Evolutionary conservation across 2,329 filamentous ascomycete genomes (phyloP).

Genomic region (Ophiobolus disseminans): DNA sequence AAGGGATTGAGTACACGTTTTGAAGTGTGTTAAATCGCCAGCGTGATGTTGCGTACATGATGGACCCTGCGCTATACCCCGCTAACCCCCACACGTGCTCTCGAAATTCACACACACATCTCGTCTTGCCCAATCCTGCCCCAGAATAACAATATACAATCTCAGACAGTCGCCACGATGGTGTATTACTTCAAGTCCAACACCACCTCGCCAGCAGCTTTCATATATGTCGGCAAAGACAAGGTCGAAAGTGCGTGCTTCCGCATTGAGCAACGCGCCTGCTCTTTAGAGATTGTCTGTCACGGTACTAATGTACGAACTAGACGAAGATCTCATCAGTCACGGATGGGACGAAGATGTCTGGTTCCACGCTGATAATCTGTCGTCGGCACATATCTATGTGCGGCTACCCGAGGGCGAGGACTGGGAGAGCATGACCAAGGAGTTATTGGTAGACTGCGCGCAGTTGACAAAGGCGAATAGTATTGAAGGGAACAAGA

Average conservation of each 20-base stretch:
- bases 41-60: conserved; percentile 1
- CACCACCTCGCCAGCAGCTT: conserved; percentile 79
- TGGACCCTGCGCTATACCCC: conserved; percentile 25
- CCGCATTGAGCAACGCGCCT: background rate
- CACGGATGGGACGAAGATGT: conserved; percentile 95
- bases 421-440: conserved; percentile 81
- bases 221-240: conserved; percentile 97
- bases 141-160: too few relatives aligned
- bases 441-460: conserved; percentile 79
- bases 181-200: conserved; percentile 96
- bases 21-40: too few relatives aligned
- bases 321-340: conserved; percentile 97
- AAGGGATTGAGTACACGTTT: too few relatives aligned
- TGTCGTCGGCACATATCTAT: conserved; percentile 96
- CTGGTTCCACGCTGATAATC: conserved; percentile 98
- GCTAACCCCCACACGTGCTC: conserved; percentile 39
- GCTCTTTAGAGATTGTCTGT: too few relatives aligned
- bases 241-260: conserved; percentile 87
- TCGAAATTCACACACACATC: conserved; percentile 36
- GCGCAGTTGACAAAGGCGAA: conserved; percentile 99
- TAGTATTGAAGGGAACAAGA: conserved; percentile 99
- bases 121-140: too few relatives aligned
- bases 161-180: conserved; percentile 60
- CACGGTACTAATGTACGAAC: conserved; percentile 4
- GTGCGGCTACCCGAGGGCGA: conserved; percentile 80